phyloP scores from a whole-genome alignment of 2,329 filamentous ascomycete species.

The Xylariaceae sp. region DNA sequence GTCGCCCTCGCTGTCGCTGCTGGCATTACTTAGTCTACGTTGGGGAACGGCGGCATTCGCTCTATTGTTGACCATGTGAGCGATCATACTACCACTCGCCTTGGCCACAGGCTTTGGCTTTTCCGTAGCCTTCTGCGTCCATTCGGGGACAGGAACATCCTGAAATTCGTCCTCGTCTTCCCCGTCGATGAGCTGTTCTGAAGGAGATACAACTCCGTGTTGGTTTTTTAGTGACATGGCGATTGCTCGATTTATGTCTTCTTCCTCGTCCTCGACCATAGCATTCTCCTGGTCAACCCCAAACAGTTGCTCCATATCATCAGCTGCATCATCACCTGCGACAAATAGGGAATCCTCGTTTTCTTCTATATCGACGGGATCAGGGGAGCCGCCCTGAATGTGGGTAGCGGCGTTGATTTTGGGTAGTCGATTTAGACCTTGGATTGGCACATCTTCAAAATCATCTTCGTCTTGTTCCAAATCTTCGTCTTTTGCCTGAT shows the following conservation, averaged over 20 bases:
- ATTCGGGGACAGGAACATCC: slow-evolving; percentile 52
- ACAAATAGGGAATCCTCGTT: slow-evolving; percentile 60
- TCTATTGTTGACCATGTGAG: slow-evolving; percentile 71
- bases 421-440: slow-evolving; percentile 81
- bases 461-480: slow-evolving; percentile 67
- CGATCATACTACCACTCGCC: slow-evolving; percentile 60
- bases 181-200: slow-evolving; percentile 34
- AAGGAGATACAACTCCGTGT: slow-evolving; percentile 37
- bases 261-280: slow-evolving; percentile 44
- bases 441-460: slow-evolving; percentile 91
- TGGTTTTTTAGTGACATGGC: slow-evolving; percentile 77
- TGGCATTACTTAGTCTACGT: slow-evolving; percentile 46
- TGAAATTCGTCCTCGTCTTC: slow-evolving; percentile 45
- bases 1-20: slow-evolving; percentile 77
- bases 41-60: slow-evolving; percentile 60
- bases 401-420: slow-evolving; percentile 43
- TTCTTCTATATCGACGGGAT: slow-evolving; percentile 31
- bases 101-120: slow-evolving; percentile 50
- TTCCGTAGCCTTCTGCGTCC: slow-evolving; percentile 54
- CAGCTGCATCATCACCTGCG: slow-evolving; percentile 25
- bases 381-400: slow-evolving; percentile 18
- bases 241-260: slow-evolving; percentile 77
- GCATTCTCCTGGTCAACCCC: slow-evolving; percentile 24
- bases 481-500: slow-evolving; percentile 54
- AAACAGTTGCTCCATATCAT: slow-evolving; percentile 21